Percentiles rank a stretch among this genome's conserved stretches.
Evolutionary conservation across 83 land plant species (phyloP).

Genomic region (Picea abies): DNA sequence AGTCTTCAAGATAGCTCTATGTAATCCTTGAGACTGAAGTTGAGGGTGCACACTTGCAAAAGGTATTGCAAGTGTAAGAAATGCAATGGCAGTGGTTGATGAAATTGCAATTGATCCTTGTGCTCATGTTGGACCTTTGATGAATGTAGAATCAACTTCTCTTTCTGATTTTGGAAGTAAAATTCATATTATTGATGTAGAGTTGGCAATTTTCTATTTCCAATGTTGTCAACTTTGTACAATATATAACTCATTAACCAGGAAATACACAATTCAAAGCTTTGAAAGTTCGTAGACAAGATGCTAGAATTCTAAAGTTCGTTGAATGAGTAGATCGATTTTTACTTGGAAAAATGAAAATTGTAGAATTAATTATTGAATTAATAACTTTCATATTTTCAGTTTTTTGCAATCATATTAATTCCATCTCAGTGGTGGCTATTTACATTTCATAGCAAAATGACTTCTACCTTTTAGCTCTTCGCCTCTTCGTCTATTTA

Average conservation of each 20-base stretch:
- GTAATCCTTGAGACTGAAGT: constrained; percentile 9
- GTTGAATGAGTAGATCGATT: neutral
- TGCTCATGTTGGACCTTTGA: neutral
- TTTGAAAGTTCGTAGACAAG: neutral
- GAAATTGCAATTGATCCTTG: neutral
- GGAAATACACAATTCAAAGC: neutral
- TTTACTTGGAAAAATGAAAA: neutral
- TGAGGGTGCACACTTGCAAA: constrained; percentile 12
- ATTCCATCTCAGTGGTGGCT: too few species aligned
- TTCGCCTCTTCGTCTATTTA: too few species aligned
- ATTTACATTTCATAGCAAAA: too few species aligned
- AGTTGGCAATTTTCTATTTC: constrained; percentile 12
- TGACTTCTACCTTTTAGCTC: too few species aligned
- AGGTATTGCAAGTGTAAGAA: constrained; percentile 4
- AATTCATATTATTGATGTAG: neutral
- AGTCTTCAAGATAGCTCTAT: constrained; percentile 13
- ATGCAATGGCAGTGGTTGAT: neutral
- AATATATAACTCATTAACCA: neutral
- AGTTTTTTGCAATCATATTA: neutral
- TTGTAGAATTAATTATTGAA: constrained; percentile 1
- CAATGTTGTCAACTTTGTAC: constrained; percentile 12
- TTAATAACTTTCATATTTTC: neutral
- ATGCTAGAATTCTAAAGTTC: constrained; percentile 7
- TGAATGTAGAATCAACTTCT: neutral
- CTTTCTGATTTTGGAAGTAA: neutral